Evolutionary conservation across 2,329 filamentous ascomycete species (phyloP).

Genomic region (Diaporthe capsici): DNA sequence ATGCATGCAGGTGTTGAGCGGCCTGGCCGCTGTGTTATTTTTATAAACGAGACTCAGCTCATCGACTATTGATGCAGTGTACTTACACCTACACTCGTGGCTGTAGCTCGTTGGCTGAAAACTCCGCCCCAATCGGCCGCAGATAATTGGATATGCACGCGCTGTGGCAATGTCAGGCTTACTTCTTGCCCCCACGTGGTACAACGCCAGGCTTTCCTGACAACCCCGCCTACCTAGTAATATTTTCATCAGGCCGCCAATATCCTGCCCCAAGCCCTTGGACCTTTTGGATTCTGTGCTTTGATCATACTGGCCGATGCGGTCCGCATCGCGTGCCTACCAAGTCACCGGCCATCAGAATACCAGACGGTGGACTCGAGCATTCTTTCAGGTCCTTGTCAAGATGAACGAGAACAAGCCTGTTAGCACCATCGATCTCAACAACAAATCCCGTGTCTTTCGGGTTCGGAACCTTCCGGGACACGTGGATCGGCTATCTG

Average conservation of each 20-base stretch:
- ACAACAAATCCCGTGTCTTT: not conserved
- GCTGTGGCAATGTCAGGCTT: not conserved
- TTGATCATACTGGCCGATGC: not conserved
- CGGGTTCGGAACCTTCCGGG: not conserved
- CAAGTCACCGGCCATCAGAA: not conserved
- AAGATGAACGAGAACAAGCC: not conserved
- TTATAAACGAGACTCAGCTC: not conserved
- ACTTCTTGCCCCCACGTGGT: not conserved
- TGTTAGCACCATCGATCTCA: not conserved
- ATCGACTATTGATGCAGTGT: not conserved
- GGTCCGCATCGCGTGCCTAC: not conserved
- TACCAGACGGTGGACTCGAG: not conserved
- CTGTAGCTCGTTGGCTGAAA: not conserved
- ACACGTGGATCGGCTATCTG: not conserved
- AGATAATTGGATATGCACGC: not conserved
- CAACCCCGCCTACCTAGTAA: not conserved
- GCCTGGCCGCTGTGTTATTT: too few species aligned
- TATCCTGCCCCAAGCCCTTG: not conserved
- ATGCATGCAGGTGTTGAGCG: not conserved
- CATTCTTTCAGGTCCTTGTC: too few species aligned
- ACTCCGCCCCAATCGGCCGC: not conserved
- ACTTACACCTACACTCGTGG: rapidly evolving
- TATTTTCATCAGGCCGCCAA: not conserved
- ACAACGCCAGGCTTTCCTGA: not conserved
- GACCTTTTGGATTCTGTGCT: not conserved